These are phyloP conservation scores for Nannochloropsis gaditana DNA, from an alignment of 108 stramenopile genomes.

Conservation along the genomic window DNA sequence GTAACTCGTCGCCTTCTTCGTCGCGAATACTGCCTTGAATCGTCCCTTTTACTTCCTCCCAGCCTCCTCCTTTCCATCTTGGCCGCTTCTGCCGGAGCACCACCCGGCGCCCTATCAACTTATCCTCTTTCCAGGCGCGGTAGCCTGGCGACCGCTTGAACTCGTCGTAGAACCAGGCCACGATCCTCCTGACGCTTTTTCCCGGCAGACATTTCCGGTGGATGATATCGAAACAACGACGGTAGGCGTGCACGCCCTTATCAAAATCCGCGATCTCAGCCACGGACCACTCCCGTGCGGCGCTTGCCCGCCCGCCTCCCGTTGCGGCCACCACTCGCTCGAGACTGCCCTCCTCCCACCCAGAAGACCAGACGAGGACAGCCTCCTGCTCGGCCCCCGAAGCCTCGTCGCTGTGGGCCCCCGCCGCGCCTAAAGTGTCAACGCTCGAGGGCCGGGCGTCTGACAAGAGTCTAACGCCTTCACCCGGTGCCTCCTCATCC, in stretches of 20 bases:
- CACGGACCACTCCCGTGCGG: neutral
- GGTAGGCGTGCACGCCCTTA: neutral
- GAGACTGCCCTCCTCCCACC: neutral
- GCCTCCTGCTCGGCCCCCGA: neutral
- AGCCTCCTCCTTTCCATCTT: neutral
- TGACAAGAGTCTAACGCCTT: neutral
- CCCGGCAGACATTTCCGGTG: neutral
- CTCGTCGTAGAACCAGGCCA: neutral
- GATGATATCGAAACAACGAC: neutral
- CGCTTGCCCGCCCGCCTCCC: neutral
- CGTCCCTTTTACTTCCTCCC: neutral
- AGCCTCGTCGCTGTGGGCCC: neutral
- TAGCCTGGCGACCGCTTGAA: neutral
- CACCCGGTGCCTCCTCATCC: neutral
- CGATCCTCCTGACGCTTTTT: neutral
- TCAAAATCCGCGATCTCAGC: neutral
- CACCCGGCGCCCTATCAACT: neutral
- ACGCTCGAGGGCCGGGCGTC: neutral
- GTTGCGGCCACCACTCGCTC: neutral
- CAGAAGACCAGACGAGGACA: neutral
- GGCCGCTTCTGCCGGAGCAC: constrained; percentile 4
- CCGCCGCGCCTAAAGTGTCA: neutral
- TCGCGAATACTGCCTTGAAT: neutral
- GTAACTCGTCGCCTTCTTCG: neutral
- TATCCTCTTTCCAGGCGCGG: neutral